A percentile compares a stretch with the other conserved stretches of the same genome.
These are phyloP conservation scores for Phytophthora litchii DNA, from an alignment of 352 stramenopile species.

Conservation along the genomic window DNA sequence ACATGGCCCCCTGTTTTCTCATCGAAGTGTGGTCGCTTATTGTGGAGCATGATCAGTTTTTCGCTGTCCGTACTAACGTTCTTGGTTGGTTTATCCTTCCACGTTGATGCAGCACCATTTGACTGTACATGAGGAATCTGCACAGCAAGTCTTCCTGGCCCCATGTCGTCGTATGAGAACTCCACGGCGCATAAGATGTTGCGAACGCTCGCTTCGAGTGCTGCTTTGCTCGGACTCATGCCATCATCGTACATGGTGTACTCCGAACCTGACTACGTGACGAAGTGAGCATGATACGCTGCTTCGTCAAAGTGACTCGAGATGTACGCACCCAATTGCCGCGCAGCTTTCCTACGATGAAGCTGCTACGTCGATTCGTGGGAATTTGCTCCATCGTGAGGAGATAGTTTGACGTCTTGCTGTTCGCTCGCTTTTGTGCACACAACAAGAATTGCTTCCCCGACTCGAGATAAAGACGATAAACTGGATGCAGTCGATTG, in stretches of 20 bases:
- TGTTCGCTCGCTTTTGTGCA: slow-evolving; percentile 55
- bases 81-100: slow-evolving; percentile 34
- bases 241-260: slow-evolving; percentile 68
- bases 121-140: slow-evolving; percentile 47
- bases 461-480: slow-evolving; percentile 60
- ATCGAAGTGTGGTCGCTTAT: slow-evolving; percentile 85
- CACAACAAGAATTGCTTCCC: slow-evolving; percentile 56
- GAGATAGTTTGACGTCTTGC: slow-evolving; percentile 70
- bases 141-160: slow-evolving; percentile 52
- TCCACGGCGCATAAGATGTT: slow-evolving; percentile 53
- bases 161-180: slow-evolving; percentile 78
- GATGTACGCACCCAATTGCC: slow-evolving; percentile 52
- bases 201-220: slow-evolving; percentile 51
- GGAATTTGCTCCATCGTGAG: slow-evolving; percentile 53
- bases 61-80: slow-evolving; percentile 10
- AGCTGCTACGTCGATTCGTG: slow-evolving; percentile 38
- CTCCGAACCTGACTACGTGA: slow-evolving; percentile 50
- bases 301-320: neutral
- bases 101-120: slow-evolving; percentile 24
- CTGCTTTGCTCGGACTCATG: slow-evolving; percentile 51
- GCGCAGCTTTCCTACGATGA: slow-evolving; percentile 64
- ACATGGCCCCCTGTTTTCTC: slow-evolving; percentile 56
- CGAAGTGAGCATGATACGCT: neutral
- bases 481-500: slow-evolving; percentile 60
- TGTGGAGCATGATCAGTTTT: slow-evolving; percentile 75